Evolutionary conservation across 169 alveolate species (phyloP).

Genomic region (Plasmodium fragile): DNA sequence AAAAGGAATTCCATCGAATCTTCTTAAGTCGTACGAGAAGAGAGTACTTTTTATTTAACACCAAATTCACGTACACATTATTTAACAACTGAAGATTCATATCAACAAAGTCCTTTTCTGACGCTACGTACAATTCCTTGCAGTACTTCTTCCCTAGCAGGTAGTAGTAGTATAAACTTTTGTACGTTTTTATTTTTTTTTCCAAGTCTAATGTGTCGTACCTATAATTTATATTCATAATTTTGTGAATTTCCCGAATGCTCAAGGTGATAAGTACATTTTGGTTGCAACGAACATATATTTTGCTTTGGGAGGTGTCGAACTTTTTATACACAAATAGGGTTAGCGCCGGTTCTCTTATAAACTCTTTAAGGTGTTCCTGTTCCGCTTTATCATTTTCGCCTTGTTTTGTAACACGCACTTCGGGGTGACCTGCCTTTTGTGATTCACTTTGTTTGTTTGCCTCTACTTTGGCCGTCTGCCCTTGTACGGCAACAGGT

Average conservation of each 20-base stretch:
- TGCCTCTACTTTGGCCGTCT: neutral
- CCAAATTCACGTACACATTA: conserved; percentile 27
- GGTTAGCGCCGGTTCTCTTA: conserved; percentile 1
- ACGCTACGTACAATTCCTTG: conserved; percentile 52
- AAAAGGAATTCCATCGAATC: conserved; percentile 33
- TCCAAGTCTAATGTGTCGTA: conserved; percentile 40
- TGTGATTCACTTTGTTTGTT: neutral
- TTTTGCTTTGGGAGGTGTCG: conserved; percentile 58
- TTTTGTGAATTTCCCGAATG: conserved; percentile 41
- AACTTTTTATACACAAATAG: conserved; percentile 25
- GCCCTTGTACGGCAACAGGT: neutral
- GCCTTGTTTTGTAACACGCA: neutral
- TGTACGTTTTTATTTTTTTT: conserved; percentile 34
- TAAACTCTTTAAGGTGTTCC: neutral
- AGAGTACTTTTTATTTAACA: conserved; percentile 36
- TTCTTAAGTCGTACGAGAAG: conserved; percentile 11
- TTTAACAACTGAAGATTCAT: conserved; percentile 24
- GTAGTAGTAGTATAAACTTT: conserved; percentile 44
- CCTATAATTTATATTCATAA: conserved; percentile 20
- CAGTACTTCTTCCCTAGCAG: conserved; percentile 59
- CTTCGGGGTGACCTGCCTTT: neutral
- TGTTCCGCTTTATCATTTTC: neutral
- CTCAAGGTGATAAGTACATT: conserved; percentile 32
- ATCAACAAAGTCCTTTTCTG: conserved; percentile 49
- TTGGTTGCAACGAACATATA: conserved; percentile 16